Percentiles rank a stretch among this genome's conserved stretches.
Evolutionary conservation across 2,329 filamentous ascomycete species (phyloP).

Genomic region (Conoideocrella luteorostrata): DNA sequence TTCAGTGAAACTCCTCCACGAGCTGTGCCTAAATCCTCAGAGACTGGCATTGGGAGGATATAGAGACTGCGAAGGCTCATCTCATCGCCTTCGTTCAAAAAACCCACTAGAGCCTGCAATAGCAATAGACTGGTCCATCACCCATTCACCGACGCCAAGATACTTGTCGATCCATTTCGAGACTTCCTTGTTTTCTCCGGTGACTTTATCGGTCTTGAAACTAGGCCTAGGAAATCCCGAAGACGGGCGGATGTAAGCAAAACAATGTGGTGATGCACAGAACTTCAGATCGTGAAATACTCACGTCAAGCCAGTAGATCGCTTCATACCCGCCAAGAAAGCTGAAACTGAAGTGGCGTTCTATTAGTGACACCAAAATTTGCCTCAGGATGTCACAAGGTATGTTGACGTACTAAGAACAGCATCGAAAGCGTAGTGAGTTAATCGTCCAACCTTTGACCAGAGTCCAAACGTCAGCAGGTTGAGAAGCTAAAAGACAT

Average conservation of each 20-base stretch:
- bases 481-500: slow-evolving; percentile 50
- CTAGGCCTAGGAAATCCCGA: slow-evolving; percentile 52
- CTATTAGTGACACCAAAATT: neutral
- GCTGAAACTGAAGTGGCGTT: slow-evolving; percentile 64
- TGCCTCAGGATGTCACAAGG: neutral
- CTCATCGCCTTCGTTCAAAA: slow-evolving; percentile 82
- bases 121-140: slow-evolving; percentile 95
- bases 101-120: slow-evolving; percentile 81
- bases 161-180: slow-evolving; percentile 90
- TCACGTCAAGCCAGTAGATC: slow-evolving; percentile 96
- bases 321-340: slow-evolving; percentile 93
- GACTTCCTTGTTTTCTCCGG: slow-evolving; percentile 72
- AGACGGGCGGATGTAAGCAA: slow-evolving; percentile 25
- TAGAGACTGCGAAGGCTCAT: neutral
- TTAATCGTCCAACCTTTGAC: slow-evolving; percentile 82
- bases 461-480: slow-evolving; percentile 62
- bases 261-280: neutral
- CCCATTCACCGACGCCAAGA: slow-evolving; percentile 90
- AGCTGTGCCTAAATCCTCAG: neutral
- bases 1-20: no score
- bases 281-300: slow-evolving; percentile 31
- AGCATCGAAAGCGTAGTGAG: slow-evolving; percentile 94
- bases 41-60: neutral
- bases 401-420: slow-evolving; percentile 64
- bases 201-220: slow-evolving; percentile 79